Percentiles rank a stretch among this genome's conserved stretches.
phyloP scores from a whole-genome alignment of 1,284 basidiomycete genomes.

The Malassezia globosa region DNA sequence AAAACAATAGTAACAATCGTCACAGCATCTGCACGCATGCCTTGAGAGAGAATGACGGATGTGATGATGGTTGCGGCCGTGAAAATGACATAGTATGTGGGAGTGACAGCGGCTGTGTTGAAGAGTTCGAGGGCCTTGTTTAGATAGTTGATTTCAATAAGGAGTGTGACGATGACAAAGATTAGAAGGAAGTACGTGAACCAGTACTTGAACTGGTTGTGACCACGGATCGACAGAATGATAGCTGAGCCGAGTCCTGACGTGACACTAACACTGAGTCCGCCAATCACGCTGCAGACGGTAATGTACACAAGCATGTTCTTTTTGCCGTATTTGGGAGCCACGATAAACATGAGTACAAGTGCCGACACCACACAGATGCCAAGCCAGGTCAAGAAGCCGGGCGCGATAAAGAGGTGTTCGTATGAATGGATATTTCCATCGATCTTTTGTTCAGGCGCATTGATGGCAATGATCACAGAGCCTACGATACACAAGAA shows the following conservation, averaged over 20 bases:
- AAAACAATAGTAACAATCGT: constrained; percentile 65
- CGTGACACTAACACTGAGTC: constrained; percentile 87
- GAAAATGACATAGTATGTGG: constrained; percentile 73
- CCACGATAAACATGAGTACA: constrained; percentile 58
- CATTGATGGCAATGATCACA: constrained; percentile 57
- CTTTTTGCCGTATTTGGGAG: constrained; percentile 76
- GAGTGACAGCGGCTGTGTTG: constrained; percentile 69
- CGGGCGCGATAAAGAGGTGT: constrained; percentile 69
- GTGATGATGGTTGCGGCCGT: constrained; percentile 62
- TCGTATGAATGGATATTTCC: constrained; percentile 71
- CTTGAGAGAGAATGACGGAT: constrained; percentile 68
- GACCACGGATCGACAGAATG: constrained; percentile 69
- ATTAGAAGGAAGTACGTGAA: constrained; percentile 55
- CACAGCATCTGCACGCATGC: constrained; percentile 61
- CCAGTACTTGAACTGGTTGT: constrained; percentile 64
- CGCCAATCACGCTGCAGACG: constrained; percentile 82
- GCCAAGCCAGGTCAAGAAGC: constrained; percentile 69
- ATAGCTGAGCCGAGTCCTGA: constrained; percentile 86
- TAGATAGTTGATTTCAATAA: constrained; percentile 86
- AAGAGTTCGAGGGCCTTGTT: constrained; percentile 93
- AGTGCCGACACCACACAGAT: constrained; percentile 31
- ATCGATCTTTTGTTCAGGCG: constrained; percentile 67
- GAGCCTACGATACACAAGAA: constrained; percentile 76
- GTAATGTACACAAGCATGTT: constrained; percentile 79
- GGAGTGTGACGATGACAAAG: constrained; percentile 71